phyloP scores from a whole-genome alignment of 2,329 filamentous ascomycete species.

The Penicillium glabrum region DNA sequence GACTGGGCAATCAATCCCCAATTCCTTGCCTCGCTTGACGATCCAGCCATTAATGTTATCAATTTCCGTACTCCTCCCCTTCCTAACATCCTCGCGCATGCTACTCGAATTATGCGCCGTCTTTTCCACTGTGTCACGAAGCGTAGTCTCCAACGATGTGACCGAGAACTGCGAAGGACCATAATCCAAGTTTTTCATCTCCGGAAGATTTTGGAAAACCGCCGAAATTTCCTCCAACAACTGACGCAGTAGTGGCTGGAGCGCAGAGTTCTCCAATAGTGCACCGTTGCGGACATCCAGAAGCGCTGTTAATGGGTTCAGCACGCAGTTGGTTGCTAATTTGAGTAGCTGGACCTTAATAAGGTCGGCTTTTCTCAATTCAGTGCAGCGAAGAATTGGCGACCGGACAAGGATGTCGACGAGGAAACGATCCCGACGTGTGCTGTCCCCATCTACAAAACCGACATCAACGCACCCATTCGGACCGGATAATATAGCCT shows the following conservation, averaged over 20 bases:
- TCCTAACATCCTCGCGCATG: conserved; percentile 18
- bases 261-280: conserved; percentile 6
- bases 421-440: neutral
- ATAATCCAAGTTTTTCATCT: neutral
- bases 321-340: conserved; percentile 15
- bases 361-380: conserved; percentile 11
- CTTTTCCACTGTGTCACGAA: conserved; percentile 15
- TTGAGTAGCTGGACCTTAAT: conserved; percentile 13
- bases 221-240: conserved; percentile 11
- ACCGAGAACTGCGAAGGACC: conserved; percentile 11
- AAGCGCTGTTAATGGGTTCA: conserved; percentile 17
- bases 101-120: conserved; percentile 18
- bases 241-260: conserved; percentile 5
- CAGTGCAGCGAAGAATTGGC: conserved; percentile 10
- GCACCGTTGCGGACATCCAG: conserved; percentile 14
- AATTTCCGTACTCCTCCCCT: conserved; percentile 14
- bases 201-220: conserved; percentile 12
- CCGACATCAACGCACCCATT: conserved; percentile 15
- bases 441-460: neutral
- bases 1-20: conserved; percentile 12
- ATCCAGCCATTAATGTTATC: conserved; percentile 21
- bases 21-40: conserved; percentile 7
- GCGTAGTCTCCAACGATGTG: conserved; percentile 2
- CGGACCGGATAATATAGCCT: conserved; percentile 13
- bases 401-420: conserved; percentile 9